phyloP scores from a whole-genome alignment of 108 stramenopile species.

The Ochromonas danica region DNA sequence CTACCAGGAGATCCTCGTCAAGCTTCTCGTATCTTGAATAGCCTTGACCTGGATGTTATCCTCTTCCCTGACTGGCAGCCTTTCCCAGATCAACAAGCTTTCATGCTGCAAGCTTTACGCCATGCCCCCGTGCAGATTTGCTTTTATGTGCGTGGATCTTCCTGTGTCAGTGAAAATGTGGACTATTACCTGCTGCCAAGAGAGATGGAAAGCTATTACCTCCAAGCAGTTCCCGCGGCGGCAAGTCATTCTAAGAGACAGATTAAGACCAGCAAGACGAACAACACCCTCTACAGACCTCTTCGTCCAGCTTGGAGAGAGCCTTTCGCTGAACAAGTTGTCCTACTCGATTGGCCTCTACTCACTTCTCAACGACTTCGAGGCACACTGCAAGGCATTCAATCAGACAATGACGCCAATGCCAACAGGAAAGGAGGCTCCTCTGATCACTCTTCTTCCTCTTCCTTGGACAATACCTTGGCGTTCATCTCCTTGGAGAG shows the following conservation, averaged over 20 bases:
- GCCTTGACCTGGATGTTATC: constrained; percentile 4
- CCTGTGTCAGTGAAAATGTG: not conserved
- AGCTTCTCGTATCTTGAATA: not conserved
- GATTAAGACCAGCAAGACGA: not conserved
- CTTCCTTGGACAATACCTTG: not conserved
- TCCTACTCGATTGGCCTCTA: constrained; percentile 11
- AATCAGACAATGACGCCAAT: not conserved
- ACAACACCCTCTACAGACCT: too few species aligned
- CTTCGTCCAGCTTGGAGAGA: not conserved
- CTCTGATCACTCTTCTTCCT: not conserved
- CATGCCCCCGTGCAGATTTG: constrained; percentile 31
- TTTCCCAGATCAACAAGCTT: not conserved
- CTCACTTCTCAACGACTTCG: not conserved
- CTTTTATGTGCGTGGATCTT: not conserved
- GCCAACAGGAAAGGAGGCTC: not conserved
- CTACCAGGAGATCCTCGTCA: not conserved
- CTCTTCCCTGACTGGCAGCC: constrained; percentile 31
- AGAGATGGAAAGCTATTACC: not conserved
- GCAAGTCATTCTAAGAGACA: not conserved
- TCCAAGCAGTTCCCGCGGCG: not conserved
- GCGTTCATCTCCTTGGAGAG: not conserved
- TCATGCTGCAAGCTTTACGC: not conserved
- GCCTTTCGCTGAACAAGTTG: constrained; percentile 2
- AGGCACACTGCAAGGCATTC: not conserved
- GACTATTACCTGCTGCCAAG: constrained; percentile 32